Evolutionary conservation across 805 yeast species (phyloP).

Genomic region (Candida palmyrensis): DNA sequence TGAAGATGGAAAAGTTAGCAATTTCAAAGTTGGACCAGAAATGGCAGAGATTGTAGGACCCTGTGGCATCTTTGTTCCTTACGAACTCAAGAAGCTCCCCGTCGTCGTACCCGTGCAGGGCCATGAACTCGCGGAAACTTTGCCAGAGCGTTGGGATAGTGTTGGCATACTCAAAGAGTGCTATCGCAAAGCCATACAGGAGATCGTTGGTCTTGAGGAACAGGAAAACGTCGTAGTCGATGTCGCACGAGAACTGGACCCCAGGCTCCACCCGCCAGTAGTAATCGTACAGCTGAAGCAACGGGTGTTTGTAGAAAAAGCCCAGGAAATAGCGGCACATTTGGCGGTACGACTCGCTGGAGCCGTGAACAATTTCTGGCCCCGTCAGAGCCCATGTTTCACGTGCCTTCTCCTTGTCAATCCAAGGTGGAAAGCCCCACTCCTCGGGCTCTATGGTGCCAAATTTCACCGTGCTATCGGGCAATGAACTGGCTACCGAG

Average conservation of each 20-base stretch:
- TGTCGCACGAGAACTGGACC: slow-evolving; percentile 54
- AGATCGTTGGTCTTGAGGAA: slow-evolving; percentile 51
- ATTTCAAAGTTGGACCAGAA: slow-evolving; percentile 81
- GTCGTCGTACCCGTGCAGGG: slow-evolving; percentile 26
- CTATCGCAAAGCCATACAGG: slow-evolving; percentile 62
- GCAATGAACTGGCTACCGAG: slow-evolving; percentile 43
- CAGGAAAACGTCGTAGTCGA: slow-evolving; percentile 58
- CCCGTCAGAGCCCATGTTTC: slow-evolving; percentile 29
- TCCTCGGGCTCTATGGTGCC: slow-evolving; percentile 58
- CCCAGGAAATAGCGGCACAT: slow-evolving; percentile 55
- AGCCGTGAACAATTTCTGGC: slow-evolving; percentile 50
- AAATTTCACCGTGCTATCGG: slow-evolving; percentile 53
- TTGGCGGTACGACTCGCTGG: slow-evolving; percentile 57
- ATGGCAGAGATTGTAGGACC: slow-evolving; percentile 65
- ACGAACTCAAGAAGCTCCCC: slow-evolving; percentile 11
- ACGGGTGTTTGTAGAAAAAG: slow-evolving; percentile 58
- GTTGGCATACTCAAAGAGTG: slow-evolving; percentile 55
- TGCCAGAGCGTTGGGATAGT: slow-evolving; percentile 66
- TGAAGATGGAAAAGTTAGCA: slow-evolving; percentile 66
- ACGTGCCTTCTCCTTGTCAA: slow-evolving; percentile 41
- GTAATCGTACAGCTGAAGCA: slow-evolving; percentile 55
- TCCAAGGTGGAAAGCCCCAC: slow-evolving; percentile 69
- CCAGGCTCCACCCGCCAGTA: slow-evolving; percentile 81
- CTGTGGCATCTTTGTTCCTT: slow-evolving; percentile 11
- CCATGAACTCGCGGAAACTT: slow-evolving; percentile 43